Base-by-base conservation (phyloP, 148 eudicot genomes). In the Fagopyrum tataricum region DNA sequence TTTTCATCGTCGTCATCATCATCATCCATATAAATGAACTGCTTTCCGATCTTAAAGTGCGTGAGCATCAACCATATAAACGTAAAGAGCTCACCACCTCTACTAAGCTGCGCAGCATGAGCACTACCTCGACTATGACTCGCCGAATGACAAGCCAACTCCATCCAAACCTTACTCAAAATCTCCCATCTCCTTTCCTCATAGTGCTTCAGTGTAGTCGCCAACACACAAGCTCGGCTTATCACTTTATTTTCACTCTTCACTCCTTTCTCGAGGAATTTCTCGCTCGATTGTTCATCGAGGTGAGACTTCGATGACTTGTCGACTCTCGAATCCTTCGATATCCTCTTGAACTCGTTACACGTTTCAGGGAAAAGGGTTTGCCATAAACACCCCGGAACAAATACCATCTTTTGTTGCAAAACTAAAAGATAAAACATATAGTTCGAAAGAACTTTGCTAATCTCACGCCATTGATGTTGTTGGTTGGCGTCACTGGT, bases 21-120 rank as follows among this genome's bases (percentile, higher is more conserved):
- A 31, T 37, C 10, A 4, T 37, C 69, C 4, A 24, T 42, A 20
- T 64, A 64, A 7, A 64, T 37, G 4, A 70, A 37, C 10, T 70
- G 72, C 52, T 70, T 70, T 31, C 72, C 72, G 17, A 70, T 2
- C 52, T 46, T 46, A 70, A 70, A 21, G 44, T 70, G 72, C 72
- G 52, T 51, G 6, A 70, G 9, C 51, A 70, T 20, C 51, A 70
- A 8, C 72, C 72, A 70, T 20, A 70, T 17, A 11, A 70, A 42
- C 11, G 72, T 70, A 14, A 70, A 23, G 26, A 70, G 72, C 72
- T 70, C 72, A 6, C 72, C 72, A 7, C 72, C 72, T 4, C 26
- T 43, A 26, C 52, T 70, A 43, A 70, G 52, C 37, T 70, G 72
- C 52, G 72, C 72, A 4, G 31, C 72, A 46, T 70, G 72, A 2